Evolutionary conservation across 2,329 filamentous ascomycete genomes (phyloP).

Genomic region (Penicillium sp.): DNA sequence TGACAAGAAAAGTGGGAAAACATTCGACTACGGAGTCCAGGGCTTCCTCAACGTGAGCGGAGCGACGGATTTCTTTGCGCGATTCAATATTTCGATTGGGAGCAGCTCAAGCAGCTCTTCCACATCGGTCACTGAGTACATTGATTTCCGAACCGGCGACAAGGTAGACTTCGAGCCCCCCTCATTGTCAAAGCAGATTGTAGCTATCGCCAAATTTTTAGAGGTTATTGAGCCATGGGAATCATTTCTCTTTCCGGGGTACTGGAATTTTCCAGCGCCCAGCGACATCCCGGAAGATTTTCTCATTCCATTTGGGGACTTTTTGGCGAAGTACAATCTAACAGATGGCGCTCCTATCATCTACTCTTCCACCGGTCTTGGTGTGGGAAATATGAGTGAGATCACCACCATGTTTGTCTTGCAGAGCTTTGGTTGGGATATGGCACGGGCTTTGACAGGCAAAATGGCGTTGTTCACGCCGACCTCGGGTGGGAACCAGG

Average conservation of each 20-base stretch:
- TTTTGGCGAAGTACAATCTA: slow-evolving; percentile 23
- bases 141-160: slow-evolving; percentile 20
- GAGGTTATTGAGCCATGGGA: slow-evolving; percentile 21
- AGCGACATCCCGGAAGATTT: slow-evolving; percentile 24
- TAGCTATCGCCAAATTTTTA: slow-evolving; percentile 20
- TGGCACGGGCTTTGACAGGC: slow-evolving; percentile 34
- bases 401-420: slow-evolving; percentile 15
- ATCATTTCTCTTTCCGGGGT: slow-evolving; percentile 16
- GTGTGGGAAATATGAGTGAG: slow-evolving; percentile 15
- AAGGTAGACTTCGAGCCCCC: slow-evolving; percentile 10
- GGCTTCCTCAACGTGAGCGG: slow-evolving; percentile 19
- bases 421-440: slow-evolving; percentile 18
- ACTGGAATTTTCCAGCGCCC: slow-evolving; percentile 18
- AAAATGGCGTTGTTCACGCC: slow-evolving; percentile 30
- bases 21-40: slow-evolving; percentile 23
- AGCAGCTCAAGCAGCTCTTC: background rate
- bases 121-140: slow-evolving; percentile 10
- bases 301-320: slow-evolving; percentile 24
- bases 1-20: slow-evolving; percentile 12
- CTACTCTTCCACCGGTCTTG: slow-evolving; percentile 16
- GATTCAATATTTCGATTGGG: slow-evolving; percentile 18
- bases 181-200: slow-evolving; percentile 6
- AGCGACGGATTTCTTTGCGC: slow-evolving; percentile 21
- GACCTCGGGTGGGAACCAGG: slow-evolving; percentile 40
- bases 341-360: slow-evolving; percentile 18